Evolutionary conservation across 1,284 basidiomycete species (phyloP).

Genomic region (Peniophora sp.): DNA sequence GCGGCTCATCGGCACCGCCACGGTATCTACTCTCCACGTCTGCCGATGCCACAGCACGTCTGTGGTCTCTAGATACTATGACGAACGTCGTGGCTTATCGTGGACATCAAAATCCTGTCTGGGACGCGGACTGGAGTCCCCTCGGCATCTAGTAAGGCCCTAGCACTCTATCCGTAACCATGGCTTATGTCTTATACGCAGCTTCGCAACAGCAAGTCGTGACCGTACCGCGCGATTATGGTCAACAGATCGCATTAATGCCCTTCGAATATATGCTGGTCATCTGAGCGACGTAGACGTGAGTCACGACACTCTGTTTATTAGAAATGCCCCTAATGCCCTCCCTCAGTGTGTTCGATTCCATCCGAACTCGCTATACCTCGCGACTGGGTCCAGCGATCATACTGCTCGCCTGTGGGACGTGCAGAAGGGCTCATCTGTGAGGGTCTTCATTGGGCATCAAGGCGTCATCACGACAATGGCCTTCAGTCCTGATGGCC

Average conservation of each 20-base stretch:
- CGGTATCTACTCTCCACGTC: constrained; percentile 87
- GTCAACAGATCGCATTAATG: constrained; percentile 88
- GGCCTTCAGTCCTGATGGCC: constrained; percentile 89
- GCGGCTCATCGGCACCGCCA: constrained; percentile 81
- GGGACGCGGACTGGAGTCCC: constrained; percentile 99
- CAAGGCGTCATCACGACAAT: constrained; percentile 85
- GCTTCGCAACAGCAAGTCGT: constrained; percentile 88
- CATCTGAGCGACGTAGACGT: constrained; percentile 98
- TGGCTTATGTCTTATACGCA: no score
- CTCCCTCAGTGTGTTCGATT: constrained; percentile 79
- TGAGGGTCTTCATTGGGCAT: constrained; percentile 95
- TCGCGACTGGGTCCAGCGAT: constrained; percentile 95
- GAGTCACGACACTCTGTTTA: constrained; percentile 23
- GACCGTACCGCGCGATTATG: constrained; percentile 94
- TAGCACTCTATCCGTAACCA: no score
- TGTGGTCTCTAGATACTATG: constrained; percentile 97
- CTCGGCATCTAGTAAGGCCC: constrained; percentile 73
- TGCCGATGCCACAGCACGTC: constrained; percentile 85
- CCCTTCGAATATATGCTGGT: constrained; percentile 90
- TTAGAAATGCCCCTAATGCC: constrained; percentile 1
- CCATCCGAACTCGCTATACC: constrained; percentile 96
- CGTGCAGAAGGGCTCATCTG: constrained; percentile 90
- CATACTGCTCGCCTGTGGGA: constrained; percentile 97
- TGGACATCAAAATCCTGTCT: constrained; percentile 95
- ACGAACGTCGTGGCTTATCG: constrained; percentile 91